Percentiles rank a stretch among this genome's conserved stretches.
phyloP scores from a whole-genome alignment of 805 yeast species.

The Kodamaea neixiangensis region DNA sequence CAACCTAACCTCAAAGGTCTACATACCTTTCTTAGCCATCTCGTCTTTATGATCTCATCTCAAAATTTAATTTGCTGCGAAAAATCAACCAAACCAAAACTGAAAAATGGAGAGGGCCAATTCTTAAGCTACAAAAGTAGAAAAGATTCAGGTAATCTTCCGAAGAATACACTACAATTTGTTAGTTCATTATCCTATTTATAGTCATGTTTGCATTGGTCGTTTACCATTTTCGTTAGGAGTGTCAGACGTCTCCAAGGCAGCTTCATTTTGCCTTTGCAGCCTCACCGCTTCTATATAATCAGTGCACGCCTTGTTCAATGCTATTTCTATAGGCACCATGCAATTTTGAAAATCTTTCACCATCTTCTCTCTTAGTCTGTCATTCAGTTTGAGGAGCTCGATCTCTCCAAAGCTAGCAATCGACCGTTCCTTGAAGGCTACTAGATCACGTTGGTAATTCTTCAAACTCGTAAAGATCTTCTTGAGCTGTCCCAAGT shows the following conservation, averaged over 20 bases:
- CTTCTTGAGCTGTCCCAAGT: conserved; percentile 40
- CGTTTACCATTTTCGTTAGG: conserved; percentile 38
- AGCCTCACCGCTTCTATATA: conserved; percentile 31
- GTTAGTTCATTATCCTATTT: not conserved
- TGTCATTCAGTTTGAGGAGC: conserved; percentile 27
- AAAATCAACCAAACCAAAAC: not conserved
- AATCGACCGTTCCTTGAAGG: conserved; percentile 26
- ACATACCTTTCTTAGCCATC: conserved; percentile 46
- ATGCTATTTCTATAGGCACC: conserved; percentile 31
- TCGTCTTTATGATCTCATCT: conserved; percentile 11
- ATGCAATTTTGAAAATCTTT: conserved; percentile 36
- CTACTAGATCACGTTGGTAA: conserved; percentile 31
- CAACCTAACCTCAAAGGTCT: conserved; percentile 2
- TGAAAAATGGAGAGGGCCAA: not conserved
- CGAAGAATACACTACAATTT: not conserved
- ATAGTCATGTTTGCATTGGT: not conserved
- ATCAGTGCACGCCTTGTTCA: conserved; percentile 36
- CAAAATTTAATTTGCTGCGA: conserved; percentile 2
- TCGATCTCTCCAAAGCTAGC: conserved; percentile 16
- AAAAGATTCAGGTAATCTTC: too few species aligned
- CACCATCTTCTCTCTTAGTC: conserved; percentile 32
- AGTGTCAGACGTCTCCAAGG: conserved; percentile 7
- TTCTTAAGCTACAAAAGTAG: too few species aligned
- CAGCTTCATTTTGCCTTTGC: conserved; percentile 9
- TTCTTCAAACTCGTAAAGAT: conserved; percentile 37